phyloP scores from a whole-genome alignment of 768 basidiomycete species.

The Pleurotus salmoneostramineus region DNA sequence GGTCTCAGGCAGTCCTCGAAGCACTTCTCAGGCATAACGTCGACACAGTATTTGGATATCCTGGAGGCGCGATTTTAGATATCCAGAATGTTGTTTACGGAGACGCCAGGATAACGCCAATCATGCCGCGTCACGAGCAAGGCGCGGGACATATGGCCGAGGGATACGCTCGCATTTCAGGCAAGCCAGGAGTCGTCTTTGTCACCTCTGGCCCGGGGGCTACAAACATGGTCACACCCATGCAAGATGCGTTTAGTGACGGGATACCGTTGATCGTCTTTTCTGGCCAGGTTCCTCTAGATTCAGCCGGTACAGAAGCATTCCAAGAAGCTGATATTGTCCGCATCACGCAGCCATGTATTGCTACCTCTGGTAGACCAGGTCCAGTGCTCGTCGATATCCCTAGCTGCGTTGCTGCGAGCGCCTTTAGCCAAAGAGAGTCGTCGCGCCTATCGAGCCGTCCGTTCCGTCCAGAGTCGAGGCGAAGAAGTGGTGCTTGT shows the following conservation, averaged over 20 bases:
- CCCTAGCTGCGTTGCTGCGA: constrained; percentile 95
- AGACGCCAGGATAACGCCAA: constrained; percentile 89
- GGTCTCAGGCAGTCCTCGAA: constrained; percentile 33
- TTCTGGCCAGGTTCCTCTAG: constrained; percentile 96
- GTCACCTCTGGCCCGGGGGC: constrained; percentile 98
- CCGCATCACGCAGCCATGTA: constrained; percentile 94
- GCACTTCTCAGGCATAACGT: constrained; percentile 98
- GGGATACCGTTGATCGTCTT: constrained; percentile 95
- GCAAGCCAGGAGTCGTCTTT: constrained; percentile 95
- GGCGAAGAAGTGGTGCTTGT: no score
- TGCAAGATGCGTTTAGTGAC: constrained; percentile 96
- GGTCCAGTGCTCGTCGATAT: constrained; percentile 97
- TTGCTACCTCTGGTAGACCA: constrained; percentile 93
- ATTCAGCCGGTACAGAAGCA: constrained; percentile 94
- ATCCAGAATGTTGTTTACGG: constrained; percentile 99
- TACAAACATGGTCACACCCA: constrained; percentile 95
- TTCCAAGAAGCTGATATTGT: constrained; percentile 99
- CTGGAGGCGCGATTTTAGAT: constrained; percentile 95
- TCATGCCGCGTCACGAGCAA: constrained; percentile 95
- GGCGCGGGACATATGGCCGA: constrained; percentile 99
- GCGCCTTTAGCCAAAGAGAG: constrained; percentile 78
- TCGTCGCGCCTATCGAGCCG: constrained; percentile 70
- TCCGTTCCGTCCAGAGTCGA: constrained; percentile 54
- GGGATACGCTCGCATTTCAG: constrained; percentile 95
- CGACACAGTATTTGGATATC: constrained; percentile 97